These are phyloP conservation scores for Phellopilus nigrolimitatus DNA, from an alignment of 1,284 basidiomycete genomes.

Conservation along the genomic window DNA sequence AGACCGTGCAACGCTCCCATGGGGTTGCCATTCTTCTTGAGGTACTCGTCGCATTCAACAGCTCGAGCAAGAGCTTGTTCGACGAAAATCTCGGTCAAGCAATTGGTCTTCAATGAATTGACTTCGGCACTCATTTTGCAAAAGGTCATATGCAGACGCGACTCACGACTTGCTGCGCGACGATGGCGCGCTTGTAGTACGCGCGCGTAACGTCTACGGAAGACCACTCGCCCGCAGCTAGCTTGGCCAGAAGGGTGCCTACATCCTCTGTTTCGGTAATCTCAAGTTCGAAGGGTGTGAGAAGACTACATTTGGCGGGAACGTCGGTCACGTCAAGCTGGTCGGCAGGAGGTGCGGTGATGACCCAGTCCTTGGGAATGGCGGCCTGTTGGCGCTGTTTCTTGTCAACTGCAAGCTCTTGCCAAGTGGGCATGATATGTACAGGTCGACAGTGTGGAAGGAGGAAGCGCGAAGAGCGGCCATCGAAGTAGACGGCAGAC, in stretches of 20 bases:
- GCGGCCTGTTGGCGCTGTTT: constrained; percentile 44
- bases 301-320: constrained; percentile 54
- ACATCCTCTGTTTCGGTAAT: constrained; percentile 58
- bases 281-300: constrained; percentile 55
- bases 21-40: constrained; percentile 41
- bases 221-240: constrained; percentile 49
- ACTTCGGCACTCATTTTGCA: constrained; percentile 1
- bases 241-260: constrained; percentile 41
- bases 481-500: too few relatives aligned
- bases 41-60: constrained; percentile 49
- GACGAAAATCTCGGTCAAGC: constrained; percentile 65
- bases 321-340: constrained; percentile 50
- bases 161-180: constrained; percentile 79
- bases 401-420: constrained; percentile 45
- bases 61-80: constrained; percentile 56
- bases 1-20: constrained; percentile 64
- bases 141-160: neutral
- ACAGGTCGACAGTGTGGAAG: too few relatives aligned
- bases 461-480: too few relatives aligned
- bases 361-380: constrained; percentile 58
- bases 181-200: constrained; percentile 73
- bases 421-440: constrained; percentile 40
- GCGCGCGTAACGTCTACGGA: constrained; percentile 67
- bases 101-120: constrained; percentile 45
- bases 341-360: constrained; percentile 37